Base-by-base conservation (phyloP, 371 early-diverging fungal genomes). In the Rhizopus stolonifer region DNA sequence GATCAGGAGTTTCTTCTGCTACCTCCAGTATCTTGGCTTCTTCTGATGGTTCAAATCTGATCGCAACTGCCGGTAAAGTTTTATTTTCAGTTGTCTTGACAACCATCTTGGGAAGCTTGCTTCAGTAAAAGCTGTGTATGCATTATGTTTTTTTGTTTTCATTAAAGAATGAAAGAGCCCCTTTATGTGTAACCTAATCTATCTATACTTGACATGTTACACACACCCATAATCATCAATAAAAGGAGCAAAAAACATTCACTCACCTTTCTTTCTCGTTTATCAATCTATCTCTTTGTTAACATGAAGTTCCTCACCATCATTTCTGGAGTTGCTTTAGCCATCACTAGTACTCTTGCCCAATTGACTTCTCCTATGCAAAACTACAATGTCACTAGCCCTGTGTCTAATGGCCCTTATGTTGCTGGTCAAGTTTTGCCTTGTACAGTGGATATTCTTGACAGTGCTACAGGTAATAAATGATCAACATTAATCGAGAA, bases 381-480 rank as follows among this genome's bases (percentile, higher is more conserved):
- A 40, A 68, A 68, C 54, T 74, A 65, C 29, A 70, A 74, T 49
- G 67, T 74, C 14, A 63, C 64, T 19, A 68, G 64, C 32, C 74
- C 74, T 36, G 60, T 66, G 13, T 38, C 56, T 10, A 74, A 74
- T 40, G 65, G 54, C 31, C 62, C 69, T 18, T 74, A 74, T 56
- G 74, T 74, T 13, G 65, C 56, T 23, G 64, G 66, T 14, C 70
- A 68, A 55, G 42, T 64, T 10, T 52, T 74, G 26, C 74, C 74
- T 26, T 70, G 70, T 51, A 70, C 69, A 10, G 57, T 58, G 43
- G 56, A 49, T 15, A 50, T 74, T 9, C 65, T 68, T 44, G 58
- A 53, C 19, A 54, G 56, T 45, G 61, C 65, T 49, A 46, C 46
- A 39, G 55, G 65, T 52, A 54, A 70, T 60, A 62, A 43, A 13